Evolutionary conservation across 83 land plant genomes (phyloP), one percentile per base, ranked within the genome.

Genomic region (Diphasiastrum complanatum): DNA sequence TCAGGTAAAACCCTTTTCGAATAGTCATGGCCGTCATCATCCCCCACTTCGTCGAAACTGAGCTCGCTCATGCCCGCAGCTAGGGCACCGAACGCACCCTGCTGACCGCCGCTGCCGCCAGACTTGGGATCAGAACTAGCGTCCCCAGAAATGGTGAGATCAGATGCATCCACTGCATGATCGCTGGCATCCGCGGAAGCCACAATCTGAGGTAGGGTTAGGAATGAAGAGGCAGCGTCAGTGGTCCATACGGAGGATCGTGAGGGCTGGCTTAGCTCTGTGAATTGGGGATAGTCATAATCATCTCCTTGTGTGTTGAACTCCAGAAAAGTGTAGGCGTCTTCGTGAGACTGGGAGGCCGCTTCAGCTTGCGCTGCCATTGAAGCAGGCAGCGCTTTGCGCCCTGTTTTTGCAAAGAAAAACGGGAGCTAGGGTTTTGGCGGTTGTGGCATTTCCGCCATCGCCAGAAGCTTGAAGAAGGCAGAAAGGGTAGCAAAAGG

Each of bases 311-410:
- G 89, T 20, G 96, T 89, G 78, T 84, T 95, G 79, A 84, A 84
- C 35, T 95, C 99, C 54, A 95, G 72, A 69, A 95, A 95, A 24
- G 99, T 95, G 75, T 84, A 95, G 53, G 99, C 97, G 63, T 95
- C 99, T 45, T 64, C 72, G 66, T 88, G 89, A 23, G 82, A 83
- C 72, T 85, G 90, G 30, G 97, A 78, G 30, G 97, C 86, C 47
- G 95, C 69, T 11, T 91, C 93, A 18, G 67, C 6, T 54, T 78
- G 75, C n/a, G 78, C 53, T 27, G 74, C 74, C 84, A 81, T 80
- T n/a, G n/a, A n/a, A n/a, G n/a, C n/a, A n/a, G n/a, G n/a, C n/a
- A n/a, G n/a, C n/a, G n/a, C n/a, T n/a, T n/a, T n/a, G n/a, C n/a
- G n/a, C n/a, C n/a, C n/a, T n/a, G n/a, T n/a, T n/a, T n/a, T n/a